phyloP scores from a whole-genome alignment of 495 filamentous ascomycete genomes.

The Penicillium parvum region DNA sequence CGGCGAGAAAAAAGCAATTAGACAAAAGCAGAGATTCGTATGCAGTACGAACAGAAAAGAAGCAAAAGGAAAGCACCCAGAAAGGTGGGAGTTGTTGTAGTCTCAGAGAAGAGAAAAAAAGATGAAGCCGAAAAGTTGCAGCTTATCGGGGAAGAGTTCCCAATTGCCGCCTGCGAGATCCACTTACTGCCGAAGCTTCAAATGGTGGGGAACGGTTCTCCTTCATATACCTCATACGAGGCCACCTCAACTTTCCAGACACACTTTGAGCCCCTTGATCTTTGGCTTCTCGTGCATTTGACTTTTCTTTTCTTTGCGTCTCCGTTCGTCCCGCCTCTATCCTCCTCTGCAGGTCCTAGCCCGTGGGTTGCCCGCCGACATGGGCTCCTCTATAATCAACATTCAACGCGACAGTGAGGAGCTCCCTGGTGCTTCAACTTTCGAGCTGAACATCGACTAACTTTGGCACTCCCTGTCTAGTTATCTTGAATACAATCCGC shows the following conservation, averaged over 20 bases:
- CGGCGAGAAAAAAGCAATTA: background rate
- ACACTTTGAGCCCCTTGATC: background rate
- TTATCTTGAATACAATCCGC: constrained; percentile 57
- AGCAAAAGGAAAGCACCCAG: background rate
- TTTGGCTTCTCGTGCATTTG: background rate
- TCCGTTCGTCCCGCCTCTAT: constrained; percentile 2
- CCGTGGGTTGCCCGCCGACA: constrained; percentile 40
- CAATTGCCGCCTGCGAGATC: constrained; percentile 24
- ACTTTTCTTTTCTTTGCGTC: background rate
- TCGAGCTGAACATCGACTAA: constrained; percentile 7
- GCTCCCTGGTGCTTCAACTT: background rate
- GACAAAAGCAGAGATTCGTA: background rate
- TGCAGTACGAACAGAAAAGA: background rate
- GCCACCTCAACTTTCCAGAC: constrained; percentile 4
- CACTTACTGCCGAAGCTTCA: constrained; percentile 24
- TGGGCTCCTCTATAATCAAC: constrained; percentile 48
- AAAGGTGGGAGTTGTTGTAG: background rate
- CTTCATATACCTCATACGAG: constrained; percentile 30
- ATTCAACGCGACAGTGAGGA: constrained; percentile 50
- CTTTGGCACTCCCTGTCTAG: constrained; percentile 24
- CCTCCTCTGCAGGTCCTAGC: constrained; percentile 5
- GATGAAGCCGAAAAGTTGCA: constrained; percentile 12
- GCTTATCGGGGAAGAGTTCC: constrained; percentile 24
- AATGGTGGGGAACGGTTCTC: constrained; percentile 31
- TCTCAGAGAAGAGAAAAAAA: constrained; percentile 6